Evolutionary conservation across 129 eudicot species (phyloP), one percentile per base, ranked within the genome.

Genomic region (Helichrysum umbraculigerum): DNA sequence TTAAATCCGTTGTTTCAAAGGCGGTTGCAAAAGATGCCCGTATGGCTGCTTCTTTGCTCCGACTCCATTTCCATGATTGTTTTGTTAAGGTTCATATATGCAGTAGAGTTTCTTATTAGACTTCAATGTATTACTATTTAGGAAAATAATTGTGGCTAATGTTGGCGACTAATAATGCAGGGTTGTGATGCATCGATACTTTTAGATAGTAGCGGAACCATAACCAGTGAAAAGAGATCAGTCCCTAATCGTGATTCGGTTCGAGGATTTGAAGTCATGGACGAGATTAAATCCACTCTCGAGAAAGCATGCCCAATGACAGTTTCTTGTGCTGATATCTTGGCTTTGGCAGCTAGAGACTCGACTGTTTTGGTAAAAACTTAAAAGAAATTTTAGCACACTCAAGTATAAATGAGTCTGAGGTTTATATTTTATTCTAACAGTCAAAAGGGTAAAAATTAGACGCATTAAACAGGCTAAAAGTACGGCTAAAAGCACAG

Each of bases 21-120:
- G 98, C 98, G 0, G 96, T 93, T 14, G 91, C 92, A 67, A 88
- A 22, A 79, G 98, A 93, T 41, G 82, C 96, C 37, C 91, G 98
- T 15, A 93, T 86, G 95, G 98, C 95, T 4, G 98, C 98, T 61
- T 93, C 98, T 14, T 85, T 93, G 75, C 83, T 93, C 39, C 86
- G 98, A 63, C 96, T 93, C 19, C 98, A 93, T 76, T 93, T 93
- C 79, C 98, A 93, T 75, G 96, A 93, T 59, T 93, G 98, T 81
- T 93, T 93, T 66, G 96, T 93, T 56, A 90, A 93, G 98, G 98
- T 93, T 52, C 28, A 47, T 20, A 39, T 28, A 64, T 76, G n/a
- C 54, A 16, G 2, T 61, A 25, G 16, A 3, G 0, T 32, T 51
- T 51, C 25, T 44, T 65, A 4, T 39, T 21, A 61, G 47, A 51